Conservation (phyloP, 2,329 filamentous ascomycete species). For the Neoascochyta sp. region DNA sequence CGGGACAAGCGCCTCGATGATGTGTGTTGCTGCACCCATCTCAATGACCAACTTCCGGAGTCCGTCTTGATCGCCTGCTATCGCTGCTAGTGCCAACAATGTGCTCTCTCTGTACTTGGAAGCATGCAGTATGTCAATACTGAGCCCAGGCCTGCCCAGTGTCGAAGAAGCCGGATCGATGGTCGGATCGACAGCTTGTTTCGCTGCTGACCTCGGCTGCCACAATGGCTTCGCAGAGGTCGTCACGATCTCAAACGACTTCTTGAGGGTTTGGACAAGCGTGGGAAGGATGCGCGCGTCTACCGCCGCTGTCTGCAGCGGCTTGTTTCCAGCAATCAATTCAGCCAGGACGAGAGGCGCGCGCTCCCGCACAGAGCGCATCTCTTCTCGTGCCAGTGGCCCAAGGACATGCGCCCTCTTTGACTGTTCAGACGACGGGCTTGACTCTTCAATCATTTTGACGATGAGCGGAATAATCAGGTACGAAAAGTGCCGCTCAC, state of each 20-base stretch:
- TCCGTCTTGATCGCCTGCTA: conserved; percentile 76
- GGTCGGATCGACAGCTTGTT: conserved; percentile 21
- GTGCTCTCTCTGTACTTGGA: conserved; percentile 73
- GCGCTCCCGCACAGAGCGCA: conserved; percentile 41
- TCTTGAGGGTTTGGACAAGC: conserved; percentile 62
- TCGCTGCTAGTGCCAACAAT: conserved; percentile 74
- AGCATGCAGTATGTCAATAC: conserved; percentile 60
- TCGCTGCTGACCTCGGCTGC: conserved; percentile 42
- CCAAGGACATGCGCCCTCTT: conserved; percentile 27
- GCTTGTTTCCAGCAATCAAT: conserved; percentile 72
- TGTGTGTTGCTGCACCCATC: conserved; percentile 72
- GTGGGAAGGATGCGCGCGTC: conserved; percentile 63
- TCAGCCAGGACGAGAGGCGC: conserved; percentile 73
- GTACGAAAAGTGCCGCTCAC: conserved; percentile 44
- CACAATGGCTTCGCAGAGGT: conserved; percentile 53
- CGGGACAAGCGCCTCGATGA: conserved; percentile 76
- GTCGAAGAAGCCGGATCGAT: conserved; percentile 33
- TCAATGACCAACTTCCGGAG: conserved; percentile 80
- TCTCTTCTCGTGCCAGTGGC: conserved; percentile 46
- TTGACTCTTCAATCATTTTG: conserved; percentile 45
- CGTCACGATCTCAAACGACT: conserved; percentile 59
- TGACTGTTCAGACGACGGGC: conserved; percentile 19
- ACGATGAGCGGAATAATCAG: conserved; percentile 48
- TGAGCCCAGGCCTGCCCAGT: conserved; percentile 31
- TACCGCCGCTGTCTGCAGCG: conserved; percentile 76